Evolutionary conservation across 495 filamentous ascomycete species (phyloP).

Genomic region (Neurospora sp.): DNA sequence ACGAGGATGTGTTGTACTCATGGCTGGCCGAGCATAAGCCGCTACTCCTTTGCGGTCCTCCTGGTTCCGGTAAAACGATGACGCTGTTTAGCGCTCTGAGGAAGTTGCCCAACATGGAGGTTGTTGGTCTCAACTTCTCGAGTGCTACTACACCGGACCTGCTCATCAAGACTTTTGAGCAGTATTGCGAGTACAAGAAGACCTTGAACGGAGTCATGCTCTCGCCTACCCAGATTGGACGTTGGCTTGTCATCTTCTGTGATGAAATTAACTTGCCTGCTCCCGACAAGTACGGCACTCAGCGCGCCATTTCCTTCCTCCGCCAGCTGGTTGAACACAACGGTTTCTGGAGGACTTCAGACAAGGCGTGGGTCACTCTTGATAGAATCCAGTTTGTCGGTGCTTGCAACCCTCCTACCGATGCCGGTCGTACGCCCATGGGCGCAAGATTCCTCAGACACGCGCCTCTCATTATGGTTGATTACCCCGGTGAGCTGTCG

Average conservation of each 20-base stretch:
- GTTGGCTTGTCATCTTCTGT: slow-evolving; percentile 97
- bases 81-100: slow-evolving; percentile 93
- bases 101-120: slow-evolving; percentile 96
- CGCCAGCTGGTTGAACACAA: slow-evolving; percentile 97
- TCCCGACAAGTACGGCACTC: slow-evolving; percentile 94
- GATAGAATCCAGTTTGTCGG: slow-evolving; percentile 98
- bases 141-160: slow-evolving; percentile 96
- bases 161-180: slow-evolving; percentile 96
- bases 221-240: slow-evolving; percentile 89
- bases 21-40: slow-evolving; percentile 99
- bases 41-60: slow-evolving; percentile 88
- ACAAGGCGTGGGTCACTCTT: slow-evolving; percentile 95
- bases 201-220: slow-evolving; percentile 92
- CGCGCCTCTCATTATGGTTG: slow-evolving; percentile 95
- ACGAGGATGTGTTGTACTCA: slow-evolving; percentile 96
- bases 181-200: slow-evolving; percentile 99
- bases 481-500: slow-evolving; percentile 93
- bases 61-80: slow-evolving; percentile 99
- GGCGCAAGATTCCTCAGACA: slow-evolving; percentile 88
- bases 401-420: slow-evolving; percentile 97
- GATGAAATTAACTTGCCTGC: slow-evolving; percentile 99
- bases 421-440: slow-evolving; percentile 91
- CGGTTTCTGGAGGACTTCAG: slow-evolving; percentile 94
- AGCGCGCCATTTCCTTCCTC: slow-evolving; percentile 92
- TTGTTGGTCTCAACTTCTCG: slow-evolving; percentile 97